Base-by-base conservation (phyloP, 1,139 yeast genomes). In the Magnusiomyces ingens region DNA sequence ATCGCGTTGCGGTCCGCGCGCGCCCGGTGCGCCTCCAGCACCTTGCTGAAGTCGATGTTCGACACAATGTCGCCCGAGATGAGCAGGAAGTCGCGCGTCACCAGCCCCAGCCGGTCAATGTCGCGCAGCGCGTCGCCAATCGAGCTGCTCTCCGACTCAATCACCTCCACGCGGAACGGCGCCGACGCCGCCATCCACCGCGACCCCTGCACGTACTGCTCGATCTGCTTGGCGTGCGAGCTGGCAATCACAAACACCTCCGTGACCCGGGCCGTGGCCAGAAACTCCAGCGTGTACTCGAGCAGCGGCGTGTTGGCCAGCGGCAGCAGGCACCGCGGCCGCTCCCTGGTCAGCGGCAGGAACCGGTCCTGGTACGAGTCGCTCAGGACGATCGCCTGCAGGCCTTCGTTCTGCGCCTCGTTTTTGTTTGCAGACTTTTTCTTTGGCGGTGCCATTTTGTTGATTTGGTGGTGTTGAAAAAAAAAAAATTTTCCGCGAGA, bases 61-160 rank as follows among this genome's bases (percentile, higher is more conserved):
- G 96, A 86, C 15, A 93, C 91, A 32, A 93, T 95, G 67, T 93
- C 99, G 55, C 99, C 99, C 15, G 95, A 82, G 44, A 94, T 87
- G 45, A 93, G 76, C 57, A 94, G 73, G 64, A 93, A 93, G 70
- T 93, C 99, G 13, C 94, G 89, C 15, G 17, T 48, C 54, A 93
- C 88, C 56, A 91, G 72, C 1, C 97, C 96, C 65, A 95, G 78
- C 58, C 88, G 84, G 68, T 93, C 99, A 58, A 93, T 74, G 67
- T 91, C 98, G 68, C 99, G 79, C 95, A 93, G 85, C 35, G 95
- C 95, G 72, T 93, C 99, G 59, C 99, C 99, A 4, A 91, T 95
- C 18, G 96, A 87, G 67, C 91, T 75, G 15, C 94, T 84, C 67
- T 91, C 97, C n/a, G 95, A 81, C 75, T 87, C 79, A 52, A 93